Conservation (phyloP, 2,329 filamentous ascomycete genomes). For the Sclerotinia spermophila region DNA sequence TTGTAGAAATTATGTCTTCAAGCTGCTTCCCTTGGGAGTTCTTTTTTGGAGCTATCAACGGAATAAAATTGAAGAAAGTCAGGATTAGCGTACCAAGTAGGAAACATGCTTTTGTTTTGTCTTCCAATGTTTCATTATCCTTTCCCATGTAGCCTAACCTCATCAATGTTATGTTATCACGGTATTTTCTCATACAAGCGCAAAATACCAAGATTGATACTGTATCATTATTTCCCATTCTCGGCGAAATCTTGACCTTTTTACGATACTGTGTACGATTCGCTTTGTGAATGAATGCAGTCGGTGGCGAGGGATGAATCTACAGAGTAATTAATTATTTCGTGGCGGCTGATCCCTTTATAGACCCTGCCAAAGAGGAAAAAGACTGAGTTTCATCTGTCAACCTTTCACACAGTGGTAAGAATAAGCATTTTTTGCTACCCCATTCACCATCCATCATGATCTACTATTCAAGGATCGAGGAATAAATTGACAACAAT, state of each 20-base stretch:
- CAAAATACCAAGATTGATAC: background rate
- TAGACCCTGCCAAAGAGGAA: background rate
- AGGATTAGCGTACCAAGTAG: constrained; percentile 14
- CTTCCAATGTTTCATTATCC: background rate
- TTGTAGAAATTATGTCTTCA: background rate
- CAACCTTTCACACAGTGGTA: background rate
- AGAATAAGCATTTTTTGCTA: background rate
- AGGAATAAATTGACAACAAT: background rate
- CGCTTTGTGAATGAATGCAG: background rate
- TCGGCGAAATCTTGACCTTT: background rate
- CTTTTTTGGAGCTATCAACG: background rate
- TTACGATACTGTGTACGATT: background rate
- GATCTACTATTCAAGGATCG: constrained; percentile 6
- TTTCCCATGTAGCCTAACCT: background rate
- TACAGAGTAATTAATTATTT: no score
- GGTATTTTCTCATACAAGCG: background rate
- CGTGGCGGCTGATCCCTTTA: background rate
- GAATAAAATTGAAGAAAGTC: background rate
- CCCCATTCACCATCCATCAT: background rate
- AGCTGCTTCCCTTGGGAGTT: background rate
- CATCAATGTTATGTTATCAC: background rate
- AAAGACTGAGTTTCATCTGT: constrained; percentile 8
- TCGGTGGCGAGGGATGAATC: background rate
- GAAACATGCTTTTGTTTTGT: constrained; percentile 15
- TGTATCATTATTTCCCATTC: background rate